phyloP scores from a whole-genome alignment of 2,329 filamentous ascomycete species.

The Hymenoscyphus fructigenus region DNA sequence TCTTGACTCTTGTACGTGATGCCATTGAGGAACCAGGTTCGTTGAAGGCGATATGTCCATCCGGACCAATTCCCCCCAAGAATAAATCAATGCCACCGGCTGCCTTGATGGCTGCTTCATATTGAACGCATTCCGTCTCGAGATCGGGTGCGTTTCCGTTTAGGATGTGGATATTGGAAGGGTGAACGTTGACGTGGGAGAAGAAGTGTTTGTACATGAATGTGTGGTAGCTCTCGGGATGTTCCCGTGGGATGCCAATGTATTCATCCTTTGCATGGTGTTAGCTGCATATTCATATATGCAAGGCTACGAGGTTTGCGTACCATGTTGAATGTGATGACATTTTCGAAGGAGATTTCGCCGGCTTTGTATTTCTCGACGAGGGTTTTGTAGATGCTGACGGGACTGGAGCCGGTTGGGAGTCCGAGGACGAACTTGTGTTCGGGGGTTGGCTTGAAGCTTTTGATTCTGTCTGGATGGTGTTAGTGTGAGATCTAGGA shows the following conservation, averaged over 20 bases:
- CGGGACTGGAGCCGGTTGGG: constrained; percentile 79
- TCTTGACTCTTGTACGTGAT: constrained; percentile 81
- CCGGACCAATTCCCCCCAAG: constrained; percentile 79
- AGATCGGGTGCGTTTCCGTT: constrained; percentile 77
- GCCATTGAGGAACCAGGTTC: constrained; percentile 79
- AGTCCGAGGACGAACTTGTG: constrained; percentile 81
- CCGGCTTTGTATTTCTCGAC: constrained; percentile 70
- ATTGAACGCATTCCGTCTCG: constrained; percentile 73
- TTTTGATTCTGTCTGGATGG: constrained; percentile 67
- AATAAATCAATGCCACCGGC: constrained; percentile 83
- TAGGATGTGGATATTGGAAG: constrained; percentile 80
- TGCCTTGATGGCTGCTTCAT: constrained; percentile 73
- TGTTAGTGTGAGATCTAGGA: constrained; percentile 11
- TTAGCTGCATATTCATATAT: constrained; percentile 11
- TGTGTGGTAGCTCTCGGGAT: constrained; percentile 83
- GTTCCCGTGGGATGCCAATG: constrained; percentile 77
- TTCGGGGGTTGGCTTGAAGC: constrained; percentile 68
- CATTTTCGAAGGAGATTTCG: constrained; percentile 79
- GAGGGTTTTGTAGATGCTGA: constrained; percentile 74
- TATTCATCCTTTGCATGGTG: constrained; percentile 68
- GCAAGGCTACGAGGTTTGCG: constrained; percentile 12
- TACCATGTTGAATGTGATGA: constrained; percentile 91
- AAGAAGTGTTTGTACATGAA: constrained; percentile 96
- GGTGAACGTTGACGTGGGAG: constrained; percentile 77
- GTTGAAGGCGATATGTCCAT: constrained; percentile 89